phyloP scores from a whole-genome alignment of 1,284 basidiomycete species.

The Pseudozyma tsukubaensis region DNA sequence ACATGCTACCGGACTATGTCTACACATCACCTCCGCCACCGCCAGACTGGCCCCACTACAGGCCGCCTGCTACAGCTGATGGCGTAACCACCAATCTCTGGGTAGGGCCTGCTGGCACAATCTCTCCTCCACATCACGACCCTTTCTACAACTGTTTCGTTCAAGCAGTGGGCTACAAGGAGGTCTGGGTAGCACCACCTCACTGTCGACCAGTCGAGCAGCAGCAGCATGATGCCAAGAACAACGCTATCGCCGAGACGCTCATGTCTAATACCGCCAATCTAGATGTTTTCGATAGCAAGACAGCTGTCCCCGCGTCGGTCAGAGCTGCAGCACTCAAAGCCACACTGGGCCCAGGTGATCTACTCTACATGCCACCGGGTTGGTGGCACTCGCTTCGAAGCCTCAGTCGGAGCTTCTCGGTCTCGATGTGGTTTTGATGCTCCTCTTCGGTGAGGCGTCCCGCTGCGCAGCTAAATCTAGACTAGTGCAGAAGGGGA shows the following conservation, averaged over 20 bases:
- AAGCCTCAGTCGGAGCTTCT: constrained; percentile 42
- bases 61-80: constrained; percentile 75
- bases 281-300: constrained; percentile 41
- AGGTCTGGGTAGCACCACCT: constrained; percentile 89
- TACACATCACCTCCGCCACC: constrained; percentile 74
- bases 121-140: constrained; percentile 93
- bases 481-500: too few relatives aligned
- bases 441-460: not conserved
- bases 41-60: constrained; percentile 71
- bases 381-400: constrained; percentile 59
- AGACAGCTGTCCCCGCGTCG: not conserved
- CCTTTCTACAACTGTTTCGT: constrained; percentile 92
- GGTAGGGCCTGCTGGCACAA: constrained; percentile 82
- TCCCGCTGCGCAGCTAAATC: not conserved
- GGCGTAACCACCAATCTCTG: constrained; percentile 84
- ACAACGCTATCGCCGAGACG: constrained; percentile 19
- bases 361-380: constrained; percentile 57
- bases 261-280: constrained; percentile 53
- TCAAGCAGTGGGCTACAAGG: constrained; percentile 88
- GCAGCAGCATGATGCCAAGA: not conserved
- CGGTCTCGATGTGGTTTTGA: constrained; percentile 45
- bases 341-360: constrained; percentile 49
- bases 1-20: constrained; percentile 86
- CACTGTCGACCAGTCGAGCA: constrained; percentile 13
- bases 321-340: constrained; percentile 24